Percentiles rank a stretch among this genome's conserved stretches.
Conservation (phyloP, 768 basidiomycete species). For the Tylopilus sp. region DNA sequence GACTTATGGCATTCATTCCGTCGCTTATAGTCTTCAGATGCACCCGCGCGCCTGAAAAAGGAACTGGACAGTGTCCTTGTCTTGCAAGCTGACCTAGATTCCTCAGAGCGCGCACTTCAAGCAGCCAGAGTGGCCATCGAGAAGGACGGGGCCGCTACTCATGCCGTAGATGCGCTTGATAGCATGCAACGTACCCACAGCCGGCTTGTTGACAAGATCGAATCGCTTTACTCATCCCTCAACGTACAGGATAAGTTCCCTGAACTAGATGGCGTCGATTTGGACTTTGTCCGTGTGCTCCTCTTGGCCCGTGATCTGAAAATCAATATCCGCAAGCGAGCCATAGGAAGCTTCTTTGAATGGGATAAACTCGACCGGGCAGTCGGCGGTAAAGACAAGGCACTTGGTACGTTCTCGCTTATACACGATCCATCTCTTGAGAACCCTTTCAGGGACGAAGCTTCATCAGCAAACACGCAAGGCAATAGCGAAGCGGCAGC, state of each 20-base stretch:
- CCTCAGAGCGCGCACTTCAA: conserved; percentile 22
- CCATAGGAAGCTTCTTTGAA: neutral
- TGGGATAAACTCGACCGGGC: conserved; percentile 27
- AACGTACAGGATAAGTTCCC: neutral
- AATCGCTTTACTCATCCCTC: neutral
- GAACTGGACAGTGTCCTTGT: neutral
- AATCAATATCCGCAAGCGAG: neutral
- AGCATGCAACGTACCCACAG: conserved; percentile 12
- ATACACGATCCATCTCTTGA: no score
- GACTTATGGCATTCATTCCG: neutral
- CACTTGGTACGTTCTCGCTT: neutral
- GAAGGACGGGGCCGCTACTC: neutral
- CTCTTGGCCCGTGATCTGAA: neutral
- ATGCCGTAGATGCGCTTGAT: conserved; percentile 19
- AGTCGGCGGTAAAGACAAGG: conserved; percentile 14
- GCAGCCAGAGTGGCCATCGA: conserved; percentile 6
- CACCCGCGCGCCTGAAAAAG: conserved; percentile 1
- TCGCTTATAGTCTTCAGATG: neutral
- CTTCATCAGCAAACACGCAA: neutral
- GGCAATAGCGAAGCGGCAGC: neutral
- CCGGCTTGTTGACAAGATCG: neutral
- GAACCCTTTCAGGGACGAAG: no score
- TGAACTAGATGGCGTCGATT: neutral
- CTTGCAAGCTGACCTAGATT: conserved; percentile 29
- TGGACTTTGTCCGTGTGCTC: neutral